Evolutionary conservation across 2,329 filamentous ascomycete species (phyloP).

Genomic region (Sarocladium kiliense): DNA sequence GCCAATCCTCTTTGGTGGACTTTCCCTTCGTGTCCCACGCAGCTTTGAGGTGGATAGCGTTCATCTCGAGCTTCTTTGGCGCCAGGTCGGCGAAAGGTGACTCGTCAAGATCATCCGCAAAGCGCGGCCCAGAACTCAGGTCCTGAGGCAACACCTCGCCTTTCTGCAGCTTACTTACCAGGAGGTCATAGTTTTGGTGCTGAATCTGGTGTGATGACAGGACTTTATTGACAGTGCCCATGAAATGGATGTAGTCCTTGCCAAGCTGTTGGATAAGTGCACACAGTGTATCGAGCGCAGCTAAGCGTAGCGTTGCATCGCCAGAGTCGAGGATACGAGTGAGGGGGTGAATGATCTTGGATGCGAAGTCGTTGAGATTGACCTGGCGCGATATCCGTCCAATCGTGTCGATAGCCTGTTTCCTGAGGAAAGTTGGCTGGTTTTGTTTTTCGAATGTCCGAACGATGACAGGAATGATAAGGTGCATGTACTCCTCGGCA

Average conservation of each 20-base stretch:
- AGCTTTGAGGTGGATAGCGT: slow-evolving; percentile 92
- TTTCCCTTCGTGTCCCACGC: slow-evolving; percentile 97
- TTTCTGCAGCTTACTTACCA: slow-evolving; percentile 89
- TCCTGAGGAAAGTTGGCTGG: slow-evolving; percentile 73
- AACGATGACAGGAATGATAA: slow-evolving; percentile 94
- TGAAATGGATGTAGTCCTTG: slow-evolving; percentile 91
- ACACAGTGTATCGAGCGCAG: slow-evolving; percentile 89
- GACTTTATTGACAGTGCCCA: slow-evolving; percentile 86
- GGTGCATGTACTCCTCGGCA: slow-evolving; percentile 97
- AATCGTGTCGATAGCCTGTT: slow-evolving; percentile 88
- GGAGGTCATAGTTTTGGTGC: slow-evolving; percentile 86
- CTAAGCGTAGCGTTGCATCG: slow-evolving; percentile 69
- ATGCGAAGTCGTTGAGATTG: slow-evolving; percentile 94
- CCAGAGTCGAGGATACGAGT: slow-evolving; percentile 71
- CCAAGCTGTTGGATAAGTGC: slow-evolving; percentile 94
- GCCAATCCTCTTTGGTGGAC: slow-evolving; percentile 97
- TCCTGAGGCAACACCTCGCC: slow-evolving; percentile 94
- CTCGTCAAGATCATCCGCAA: slow-evolving; percentile 69
- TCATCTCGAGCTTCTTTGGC: slow-evolving; percentile 93
- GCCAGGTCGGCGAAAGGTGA: slow-evolving; percentile 75
- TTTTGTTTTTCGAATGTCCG: slow-evolving; percentile 86
- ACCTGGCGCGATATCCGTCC: slow-evolving; percentile 93
- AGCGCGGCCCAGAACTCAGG: slow-evolving; percentile 79
- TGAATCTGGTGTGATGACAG: slow-evolving; percentile 75
- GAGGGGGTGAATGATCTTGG: slow-evolving; percentile 92